These are phyloP conservation scores for Trichoderma breve DNA, from an alignment of 2,329 filamentous ascomycete species.

Conservation along the genomic window DNA sequence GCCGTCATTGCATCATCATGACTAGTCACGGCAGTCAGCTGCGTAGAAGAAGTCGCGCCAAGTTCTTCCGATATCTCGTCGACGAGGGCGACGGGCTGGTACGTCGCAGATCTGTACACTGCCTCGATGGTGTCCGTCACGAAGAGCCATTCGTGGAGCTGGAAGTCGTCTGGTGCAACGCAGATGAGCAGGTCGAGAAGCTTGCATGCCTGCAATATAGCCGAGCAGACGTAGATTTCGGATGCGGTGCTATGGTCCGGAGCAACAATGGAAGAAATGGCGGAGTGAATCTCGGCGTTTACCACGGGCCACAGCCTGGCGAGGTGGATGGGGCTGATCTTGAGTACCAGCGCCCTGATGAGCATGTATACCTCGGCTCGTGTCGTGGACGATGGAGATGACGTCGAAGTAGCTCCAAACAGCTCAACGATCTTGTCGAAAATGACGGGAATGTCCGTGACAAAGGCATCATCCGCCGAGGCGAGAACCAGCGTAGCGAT, in stretches of 20 bases:
- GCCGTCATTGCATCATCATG: conserved; percentile 36
- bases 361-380: conserved; percentile 89
- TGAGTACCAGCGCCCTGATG: conserved; percentile 75
- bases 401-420: conserved; percentile 76
- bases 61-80: conserved; percentile 82
- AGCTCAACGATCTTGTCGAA: conserved; percentile 86
- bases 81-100: conserved; percentile 71
- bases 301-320: conserved; percentile 87
- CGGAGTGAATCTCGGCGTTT: conserved; percentile 79
- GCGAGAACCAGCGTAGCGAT: conserved; percentile 78
- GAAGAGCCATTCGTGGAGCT: conserved; percentile 97
- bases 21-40: conserved; percentile 29
- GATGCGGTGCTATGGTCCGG: conserved; percentile 60
- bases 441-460: conserved; percentile 69
- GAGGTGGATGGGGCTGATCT: conserved; percentile 74
- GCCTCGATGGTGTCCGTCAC: conserved; percentile 96
- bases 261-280: conserved; percentile 71
- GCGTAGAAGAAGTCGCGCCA: conserved; percentile 41
- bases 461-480: conserved; percentile 73
- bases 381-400: conserved; percentile 87
- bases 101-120: conserved; percentile 73
- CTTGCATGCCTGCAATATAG: conserved; percentile 88
- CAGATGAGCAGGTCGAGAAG: conserved; percentile 86
- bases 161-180: conserved; percentile 89
- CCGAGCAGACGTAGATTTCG: conserved; percentile 73